These are phyloP conservation scores for Juglanconis juglandina DNA, from an alignment of 2,329 filamentous ascomycete genomes.

Conservation along the genomic window DNA sequence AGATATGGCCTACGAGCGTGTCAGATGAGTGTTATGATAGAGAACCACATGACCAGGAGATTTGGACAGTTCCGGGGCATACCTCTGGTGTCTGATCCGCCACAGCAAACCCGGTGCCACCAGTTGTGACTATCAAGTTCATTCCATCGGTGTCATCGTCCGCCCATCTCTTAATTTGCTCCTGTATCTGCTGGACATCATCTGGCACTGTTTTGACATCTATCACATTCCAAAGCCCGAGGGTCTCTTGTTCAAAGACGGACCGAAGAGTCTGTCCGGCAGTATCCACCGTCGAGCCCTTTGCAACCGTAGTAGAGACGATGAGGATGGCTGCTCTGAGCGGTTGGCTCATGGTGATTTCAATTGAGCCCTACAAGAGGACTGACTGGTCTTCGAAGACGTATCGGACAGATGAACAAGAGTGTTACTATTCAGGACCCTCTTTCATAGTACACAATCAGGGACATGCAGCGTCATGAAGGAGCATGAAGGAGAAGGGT, in stretches of 20 bases:
- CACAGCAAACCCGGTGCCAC: slow-evolving; percentile 87
- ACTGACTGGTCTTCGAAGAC: not conserved
- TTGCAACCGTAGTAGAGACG: slow-evolving; percentile 84
- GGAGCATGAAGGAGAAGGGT: not conserved
- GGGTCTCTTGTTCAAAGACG: slow-evolving; percentile 65
- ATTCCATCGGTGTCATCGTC: slow-evolving; percentile 54
- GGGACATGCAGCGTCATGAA: not conserved
- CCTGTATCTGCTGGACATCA: slow-evolving; percentile 69
- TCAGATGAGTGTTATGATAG: not conserved
- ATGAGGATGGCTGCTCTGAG: slow-evolving; percentile 78
- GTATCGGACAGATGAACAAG: not conserved
- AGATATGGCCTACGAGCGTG: slow-evolving; percentile 61
- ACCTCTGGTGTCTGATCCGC: slow-evolving; percentile 89
- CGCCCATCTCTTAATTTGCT: slow-evolving; percentile 67
- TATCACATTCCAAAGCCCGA: slow-evolving; percentile 67
- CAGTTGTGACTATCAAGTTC: slow-evolving; percentile 83
- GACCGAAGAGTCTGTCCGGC: slow-evolving; percentile 64
- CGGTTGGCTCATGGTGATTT: slow-evolving; percentile 21
- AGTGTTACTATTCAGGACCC: not conserved
- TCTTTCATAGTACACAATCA: too few relatives aligned
- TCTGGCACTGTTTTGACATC: slow-evolving; percentile 77
- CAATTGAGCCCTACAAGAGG: not conserved
- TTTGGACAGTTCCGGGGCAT: slow-evolving; percentile 9
- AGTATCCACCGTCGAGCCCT: slow-evolving; percentile 75
- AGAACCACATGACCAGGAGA: not conserved